These are phyloP conservation scores for Flaveria bidentis DNA, from an alignment of 129 eudicot species.

Conservation along the genomic window DNA sequence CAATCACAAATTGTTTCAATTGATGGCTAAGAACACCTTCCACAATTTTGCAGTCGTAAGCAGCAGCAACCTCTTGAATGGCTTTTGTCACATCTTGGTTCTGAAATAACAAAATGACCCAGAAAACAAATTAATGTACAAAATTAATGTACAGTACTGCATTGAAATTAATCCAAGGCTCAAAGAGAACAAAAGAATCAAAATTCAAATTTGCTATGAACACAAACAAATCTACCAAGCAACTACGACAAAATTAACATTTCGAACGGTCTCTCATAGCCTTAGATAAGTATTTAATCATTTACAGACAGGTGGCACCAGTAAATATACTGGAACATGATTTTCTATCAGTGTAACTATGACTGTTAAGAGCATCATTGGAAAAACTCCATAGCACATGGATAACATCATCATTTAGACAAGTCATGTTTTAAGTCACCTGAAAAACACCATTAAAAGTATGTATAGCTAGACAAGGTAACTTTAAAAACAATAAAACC, in stretches of 20 bases:
- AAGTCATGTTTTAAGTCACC: neutral
- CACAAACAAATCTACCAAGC: conserved; percentile 37
- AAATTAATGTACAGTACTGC: neutral
- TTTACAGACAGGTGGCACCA: too few species aligned
- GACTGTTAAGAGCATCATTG: conserved; percentile 53
- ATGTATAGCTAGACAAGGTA: neutral
- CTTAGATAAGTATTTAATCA: too few species aligned
- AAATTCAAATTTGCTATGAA: neutral
- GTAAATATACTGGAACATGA: conserved; percentile 16
- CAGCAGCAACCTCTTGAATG: conserved; percentile 92
- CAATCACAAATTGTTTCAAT: conserved; percentile 86
- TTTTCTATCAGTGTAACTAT: conserved; percentile 66
- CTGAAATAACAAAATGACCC: conserved; percentile 32
- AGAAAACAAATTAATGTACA: neutral
- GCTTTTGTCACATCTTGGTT: conserved; percentile 89
- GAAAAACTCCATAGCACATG: conserved; percentile 46
- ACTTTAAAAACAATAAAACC: neutral
- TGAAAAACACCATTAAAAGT: neutral
- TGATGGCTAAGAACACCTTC: conserved; percentile 98
- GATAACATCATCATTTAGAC: conserved; percentile 51
- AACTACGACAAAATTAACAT: conserved; percentile 58
- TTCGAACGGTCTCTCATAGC: too few species aligned
- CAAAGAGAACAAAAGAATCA: neutral
- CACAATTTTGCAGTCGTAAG: conserved; percentile 85
- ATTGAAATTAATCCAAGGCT: neutral